Evolutionary conservation across 2,329 filamentous ascomycete species (phyloP), one percentile per base, ranked within the genome.

Genomic region (Phaeosphaeriaceae sp.): DNA sequence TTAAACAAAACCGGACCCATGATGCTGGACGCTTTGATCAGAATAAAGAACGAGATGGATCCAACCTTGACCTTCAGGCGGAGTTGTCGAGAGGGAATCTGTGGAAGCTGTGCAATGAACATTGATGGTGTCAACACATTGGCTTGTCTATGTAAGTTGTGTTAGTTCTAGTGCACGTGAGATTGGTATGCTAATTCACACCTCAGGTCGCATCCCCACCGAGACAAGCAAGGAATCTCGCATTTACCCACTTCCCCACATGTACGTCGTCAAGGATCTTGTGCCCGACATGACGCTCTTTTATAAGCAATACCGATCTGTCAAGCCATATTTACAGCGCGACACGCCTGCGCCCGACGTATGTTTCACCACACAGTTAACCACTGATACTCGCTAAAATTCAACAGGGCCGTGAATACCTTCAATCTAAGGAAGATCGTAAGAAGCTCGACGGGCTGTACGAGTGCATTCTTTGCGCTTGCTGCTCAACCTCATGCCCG

Each of bases 301-400:
- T 81, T 99, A 99, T 86, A 97, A 97, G 85, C 94, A 99, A 83
- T 99, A 99, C 86, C 96, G 97, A 80, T 97, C 92, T 13, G 97
- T 99, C 80, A 96, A 97, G 87, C 94, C 94, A 35, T 99, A 96
- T 76, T 87, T 99, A 45, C 94, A 97, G 81, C 86, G 92, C 71
- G 88, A 92, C 58, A 94, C 90, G 21, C 88, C 90, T 46, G 80
- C 90, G 35, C 85, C 87, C 63, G 90, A 97, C 73, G 90, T 95
- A 83, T 74, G 88, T 82, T 8, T 15, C n/a, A 3, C 3, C 18
- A 36, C 15, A 23, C 29, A 18, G 12, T n/a, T 6, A 34, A 12
- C 21, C 20, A 29, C 42, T 11, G 3, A 6, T 7, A 9, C 8
- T 16, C 6, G 61, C 48, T 70, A 58, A 71, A 58, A 46, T 12